Conservation (phyloP, 2,329 filamentous ascomycete species). For the Orbilia quercus region DNA sequence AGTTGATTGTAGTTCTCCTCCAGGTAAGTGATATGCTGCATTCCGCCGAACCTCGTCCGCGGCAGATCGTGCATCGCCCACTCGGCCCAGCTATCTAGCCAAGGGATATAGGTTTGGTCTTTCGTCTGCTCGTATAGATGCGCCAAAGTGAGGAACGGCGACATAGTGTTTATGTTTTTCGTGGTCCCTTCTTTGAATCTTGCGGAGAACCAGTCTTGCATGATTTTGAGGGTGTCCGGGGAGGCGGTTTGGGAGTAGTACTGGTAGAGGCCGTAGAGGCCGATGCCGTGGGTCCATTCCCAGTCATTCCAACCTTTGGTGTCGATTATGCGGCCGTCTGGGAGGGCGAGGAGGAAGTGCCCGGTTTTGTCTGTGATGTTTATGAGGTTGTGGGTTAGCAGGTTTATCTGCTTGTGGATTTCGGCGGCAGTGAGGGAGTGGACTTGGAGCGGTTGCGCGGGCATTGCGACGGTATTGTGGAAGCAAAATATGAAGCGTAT, state of each 20-base stretch:
- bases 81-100: constrained; percentile 83
- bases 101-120: constrained; percentile 76
- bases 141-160: constrained; percentile 78
- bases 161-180: constrained; percentile 84
- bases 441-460: constrained; percentile 62
- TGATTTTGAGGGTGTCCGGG: constrained; percentile 71
- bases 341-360: constrained; percentile 76
- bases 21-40: constrained; percentile 63
- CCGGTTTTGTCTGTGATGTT: constrained; percentile 81
- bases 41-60: constrained; percentile 73
- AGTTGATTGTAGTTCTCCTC: constrained; percentile 78
- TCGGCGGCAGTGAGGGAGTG: constrained; percentile 62
- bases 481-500: background rate
- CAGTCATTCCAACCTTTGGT: constrained; percentile 86
- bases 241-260: constrained; percentile 80
- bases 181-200: constrained; percentile 79
- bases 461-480: constrained; percentile 61
- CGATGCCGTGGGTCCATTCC: constrained; percentile 85
- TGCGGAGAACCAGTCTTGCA: constrained; percentile 77
- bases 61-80: constrained; percentile 83
- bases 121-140: constrained; percentile 80
- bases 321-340: constrained; percentile 80
- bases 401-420: constrained; percentile 70
- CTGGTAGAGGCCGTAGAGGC: constrained; percentile 83
- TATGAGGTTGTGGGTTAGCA: constrained; percentile 78